Evolutionary conservation across 805 yeast species (phyloP).

Genomic region (Gaillardinia entomophila): DNA sequence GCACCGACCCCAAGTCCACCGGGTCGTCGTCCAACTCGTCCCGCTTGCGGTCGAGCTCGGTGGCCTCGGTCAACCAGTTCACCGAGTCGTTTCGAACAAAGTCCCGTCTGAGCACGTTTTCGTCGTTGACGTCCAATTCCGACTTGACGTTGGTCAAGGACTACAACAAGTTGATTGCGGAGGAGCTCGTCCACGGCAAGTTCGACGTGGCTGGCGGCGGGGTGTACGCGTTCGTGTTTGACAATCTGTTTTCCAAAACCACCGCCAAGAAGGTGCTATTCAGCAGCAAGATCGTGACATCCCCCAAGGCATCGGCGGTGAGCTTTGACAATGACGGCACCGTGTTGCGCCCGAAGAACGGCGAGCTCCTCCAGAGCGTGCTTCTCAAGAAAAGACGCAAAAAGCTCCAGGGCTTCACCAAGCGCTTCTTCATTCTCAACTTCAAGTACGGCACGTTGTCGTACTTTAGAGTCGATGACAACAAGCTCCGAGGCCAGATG

Average conservation of each 20-base stretch:
- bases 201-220: conserved; percentile 59
- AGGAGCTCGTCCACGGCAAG: conserved; percentile 57
- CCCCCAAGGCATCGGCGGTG: not conserved
- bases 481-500: conserved; percentile 85
- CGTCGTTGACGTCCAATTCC: conserved; percentile 31
- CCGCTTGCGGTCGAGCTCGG: conserved; percentile 21
- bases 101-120: conserved; percentile 34
- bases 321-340: not conserved
- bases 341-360: conserved; percentile 44
- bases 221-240: conserved; percentile 82
- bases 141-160: conserved; percentile 51
- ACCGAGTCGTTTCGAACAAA: conserved; percentile 29
- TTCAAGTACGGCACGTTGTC: conserved; percentile 77
- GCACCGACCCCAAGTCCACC: not conserved
- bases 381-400: conserved; percentile 75
- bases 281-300: conserved; percentile 26
- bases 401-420: conserved; percentile 79
- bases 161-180: conserved; percentile 46
- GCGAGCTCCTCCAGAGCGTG: conserved; percentile 72
- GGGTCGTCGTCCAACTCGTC: conserved; percentile 41
- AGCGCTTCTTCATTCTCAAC: conserved; percentile 79
- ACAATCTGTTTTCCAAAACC: conserved; percentile 84
- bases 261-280: conserved; percentile 77
- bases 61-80: conserved; percentile 28
- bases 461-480: conserved; percentile 70